Percentiles rank a stretch among this genome's conserved stretches.
These are phyloP conservation scores for Penicillium nordicum DNA, from an alignment of 2,329 filamentous ascomycete genomes.

Conservation along the genomic window DNA sequence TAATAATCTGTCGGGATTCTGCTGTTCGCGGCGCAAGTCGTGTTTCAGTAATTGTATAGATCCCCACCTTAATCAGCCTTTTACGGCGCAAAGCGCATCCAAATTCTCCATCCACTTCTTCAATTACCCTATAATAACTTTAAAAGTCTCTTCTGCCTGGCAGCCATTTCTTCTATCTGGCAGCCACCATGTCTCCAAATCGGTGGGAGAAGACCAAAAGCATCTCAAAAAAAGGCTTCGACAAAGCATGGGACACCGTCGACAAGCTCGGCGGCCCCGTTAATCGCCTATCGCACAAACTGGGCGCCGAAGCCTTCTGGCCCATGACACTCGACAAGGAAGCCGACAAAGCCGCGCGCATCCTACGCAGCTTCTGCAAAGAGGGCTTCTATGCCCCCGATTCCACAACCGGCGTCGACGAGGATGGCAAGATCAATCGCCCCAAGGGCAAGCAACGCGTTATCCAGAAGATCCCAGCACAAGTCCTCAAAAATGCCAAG, in stretches of 20 bases:
- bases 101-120: background rate
- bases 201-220: slow-evolving; percentile 54
- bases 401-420: slow-evolving; percentile 44
- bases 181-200: slow-evolving; percentile 46
- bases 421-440: slow-evolving; percentile 47
- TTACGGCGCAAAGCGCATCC: background rate
- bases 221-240: slow-evolving; percentile 62
- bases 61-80: background rate
- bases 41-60: slow-evolving; percentile 15
- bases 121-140: background rate
- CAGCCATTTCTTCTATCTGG: background rate
- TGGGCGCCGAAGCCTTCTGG: slow-evolving; percentile 81
- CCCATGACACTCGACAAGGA: slow-evolving; percentile 82
- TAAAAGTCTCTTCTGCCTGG: background rate
- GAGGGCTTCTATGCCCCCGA: slow-evolving; percentile 67
- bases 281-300: slow-evolving; percentile 75
- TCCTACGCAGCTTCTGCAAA: slow-evolving; percentile 85
- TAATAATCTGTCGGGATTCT: slow-evolving; percentile 12
- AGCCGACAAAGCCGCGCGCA: slow-evolving; percentile 85
- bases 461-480: slow-evolving; percentile 78
- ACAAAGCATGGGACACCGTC: slow-evolving; percentile 65
- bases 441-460: slow-evolving; percentile 61
- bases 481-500: slow-evolving; percentile 83
- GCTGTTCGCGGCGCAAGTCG: slow-evolving; percentile 18
- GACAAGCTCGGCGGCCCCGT: slow-evolving; percentile 72